phyloP scores from a whole-genome alignment of 306 rosid genomes.

The Cercis canadensis region DNA sequence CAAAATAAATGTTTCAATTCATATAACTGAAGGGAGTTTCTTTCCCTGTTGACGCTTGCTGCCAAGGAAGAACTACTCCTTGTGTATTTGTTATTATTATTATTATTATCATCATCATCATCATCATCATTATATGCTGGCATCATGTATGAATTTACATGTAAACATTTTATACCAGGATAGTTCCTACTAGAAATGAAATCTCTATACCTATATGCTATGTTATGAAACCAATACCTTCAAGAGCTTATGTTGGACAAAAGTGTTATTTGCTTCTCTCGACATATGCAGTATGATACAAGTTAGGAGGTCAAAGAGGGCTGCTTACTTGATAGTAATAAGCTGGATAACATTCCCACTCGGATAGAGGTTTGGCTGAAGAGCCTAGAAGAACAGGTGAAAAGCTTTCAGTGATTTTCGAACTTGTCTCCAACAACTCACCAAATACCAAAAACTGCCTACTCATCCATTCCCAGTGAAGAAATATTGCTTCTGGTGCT shows the following conservation, averaged over 20 bases:
- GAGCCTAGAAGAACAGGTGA: slow-evolving; percentile 54
- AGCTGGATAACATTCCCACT: slow-evolving; percentile 88
- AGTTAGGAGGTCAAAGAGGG: slow-evolving; percentile 34
- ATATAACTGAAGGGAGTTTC: too few relatives aligned
- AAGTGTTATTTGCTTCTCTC: slow-evolving; percentile 19
- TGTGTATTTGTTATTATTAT: too few relatives aligned
- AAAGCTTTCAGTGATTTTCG: slow-evolving; percentile 54
- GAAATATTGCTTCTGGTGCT: slow-evolving; percentile 77
- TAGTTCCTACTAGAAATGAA: slow-evolving; percentile 11
- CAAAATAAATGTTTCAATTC: too few relatives aligned
- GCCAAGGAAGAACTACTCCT: too few relatives aligned
- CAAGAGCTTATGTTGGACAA: neutral
- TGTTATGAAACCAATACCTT: slow-evolving; percentile 10
- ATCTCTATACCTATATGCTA: slow-evolving; percentile 10
- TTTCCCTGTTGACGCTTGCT: too few relatives aligned
- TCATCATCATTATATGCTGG: too few relatives aligned
- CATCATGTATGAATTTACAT: neutral
- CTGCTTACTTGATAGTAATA: slow-evolving; percentile 78
- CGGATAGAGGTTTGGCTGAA: slow-evolving; percentile 69
- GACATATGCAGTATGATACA: slow-evolving; percentile 29
- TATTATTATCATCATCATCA: too few relatives aligned
- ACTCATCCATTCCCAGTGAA: slow-evolving; percentile 99
- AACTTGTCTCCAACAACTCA: slow-evolving; percentile 87
- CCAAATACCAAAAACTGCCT: slow-evolving; percentile 94
- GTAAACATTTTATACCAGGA: slow-evolving; percentile 10